These are phyloP conservation scores for Bolboschoenoplectus hybrid DNA, from an alignment of 202 grass and related monocot species.

Conservation along the genomic window DNA sequence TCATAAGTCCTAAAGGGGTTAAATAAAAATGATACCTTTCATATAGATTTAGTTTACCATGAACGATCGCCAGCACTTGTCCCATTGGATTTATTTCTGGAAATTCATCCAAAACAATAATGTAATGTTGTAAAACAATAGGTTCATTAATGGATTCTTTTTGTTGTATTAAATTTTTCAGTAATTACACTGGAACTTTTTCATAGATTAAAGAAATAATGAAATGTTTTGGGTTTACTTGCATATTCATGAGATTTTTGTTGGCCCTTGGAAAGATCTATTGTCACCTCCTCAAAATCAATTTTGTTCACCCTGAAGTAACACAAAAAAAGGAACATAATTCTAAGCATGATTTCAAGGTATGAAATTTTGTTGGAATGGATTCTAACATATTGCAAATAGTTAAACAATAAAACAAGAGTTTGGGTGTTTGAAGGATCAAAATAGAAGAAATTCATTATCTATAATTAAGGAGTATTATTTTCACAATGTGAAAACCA, in stretches of 20 bases:
- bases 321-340: not conserved
- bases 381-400: not conserved
- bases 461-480: not conserved
- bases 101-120: constrained; percentile 14
- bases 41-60: constrained; percentile 75
- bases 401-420: not conserved
- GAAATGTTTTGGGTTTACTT: constrained; percentile 36
- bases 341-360: not conserved
- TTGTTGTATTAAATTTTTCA: not conserved
- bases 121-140: not conserved
- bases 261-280: constrained; percentile 56
- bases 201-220: not conserved
- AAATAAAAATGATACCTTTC: constrained; percentile 57
- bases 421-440: not conserved
- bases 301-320: constrained; percentile 53
- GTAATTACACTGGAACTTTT: not conserved
- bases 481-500: too few species aligned
- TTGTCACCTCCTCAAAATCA: constrained; percentile 59
- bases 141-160: too few species aligned
- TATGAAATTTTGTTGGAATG: not conserved
- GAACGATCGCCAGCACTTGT: constrained; percentile 67
- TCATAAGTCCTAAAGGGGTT: not conserved
- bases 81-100: constrained; percentile 87
- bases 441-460: not conserved
- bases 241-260: constrained; percentile 52